A percentile compares a stretch with the other conserved stretches of the same genome.
Evolutionary conservation across 306 rosid species (phyloP).

Genomic region (Mucuna pruriens): DNA sequence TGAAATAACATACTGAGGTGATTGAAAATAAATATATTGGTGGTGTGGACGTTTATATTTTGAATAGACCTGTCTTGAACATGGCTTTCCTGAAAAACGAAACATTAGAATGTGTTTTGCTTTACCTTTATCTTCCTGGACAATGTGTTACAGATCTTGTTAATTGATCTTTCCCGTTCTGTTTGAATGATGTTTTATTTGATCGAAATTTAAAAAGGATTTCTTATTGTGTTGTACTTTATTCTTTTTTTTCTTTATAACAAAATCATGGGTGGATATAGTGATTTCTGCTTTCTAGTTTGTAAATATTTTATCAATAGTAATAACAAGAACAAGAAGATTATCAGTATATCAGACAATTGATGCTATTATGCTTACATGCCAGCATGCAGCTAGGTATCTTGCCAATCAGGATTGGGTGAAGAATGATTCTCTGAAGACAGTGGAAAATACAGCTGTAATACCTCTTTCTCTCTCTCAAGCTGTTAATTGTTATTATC

Average conservation of each 20-base stretch:
- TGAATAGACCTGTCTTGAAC: background rate
- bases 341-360: slow-evolving; percentile 18
- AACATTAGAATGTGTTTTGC: slow-evolving; percentile 4
- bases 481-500: slow-evolving; percentile 33
- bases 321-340: background rate
- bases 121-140: slow-evolving; percentile 20
- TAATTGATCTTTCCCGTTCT: background rate
- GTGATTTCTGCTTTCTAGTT: slow-evolving; percentile 11
- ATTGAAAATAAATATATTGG: background rate
- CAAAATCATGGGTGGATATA: background rate
- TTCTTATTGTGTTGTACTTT: slow-evolving; percentile 1
- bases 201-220: background rate
- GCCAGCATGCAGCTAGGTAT: slow-evolving; percentile 98
- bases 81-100: slow-evolving; percentile 8
- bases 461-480: slow-evolving; percentile 40
- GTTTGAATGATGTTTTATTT: slow-evolving; percentile 22
- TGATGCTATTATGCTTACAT: slow-evolving; percentile 38
- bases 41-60: background rate
- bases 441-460: slow-evolving; percentile 98
- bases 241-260: background rate
- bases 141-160: slow-evolving; percentile 1
- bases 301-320: background rate
- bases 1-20: slow-evolving; percentile 27
- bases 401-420: slow-evolving; percentile 98
- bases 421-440: slow-evolving; percentile 84